A percentile compares a stretch with the other conserved stretches of the same genome.
Evolutionary conservation across 768 basidiomycete genomes (phyloP).

Genomic region (Suillus hirtellus): DNA sequence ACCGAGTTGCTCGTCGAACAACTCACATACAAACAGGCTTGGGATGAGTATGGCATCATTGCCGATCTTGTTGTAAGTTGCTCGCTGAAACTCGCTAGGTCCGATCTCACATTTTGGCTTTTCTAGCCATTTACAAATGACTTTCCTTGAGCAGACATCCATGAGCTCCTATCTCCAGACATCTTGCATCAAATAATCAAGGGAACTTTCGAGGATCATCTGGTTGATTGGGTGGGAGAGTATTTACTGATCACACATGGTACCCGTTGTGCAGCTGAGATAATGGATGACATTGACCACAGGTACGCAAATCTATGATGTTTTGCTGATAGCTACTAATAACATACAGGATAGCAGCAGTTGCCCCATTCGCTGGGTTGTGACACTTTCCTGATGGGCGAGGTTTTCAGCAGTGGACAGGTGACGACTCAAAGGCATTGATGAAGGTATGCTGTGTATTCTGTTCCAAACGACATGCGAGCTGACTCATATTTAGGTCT

Average conservation of each 20-base stretch:
- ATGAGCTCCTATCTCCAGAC: not conserved
- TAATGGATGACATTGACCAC: constrained; percentile 5
- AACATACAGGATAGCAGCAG: constrained; percentile 28
- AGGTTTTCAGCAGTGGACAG: constrained; percentile 23
- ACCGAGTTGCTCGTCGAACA: constrained; percentile 20
- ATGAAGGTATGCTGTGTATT: constrained; percentile 21
- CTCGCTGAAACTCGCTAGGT: not conserved
- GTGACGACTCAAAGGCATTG: constrained; percentile 24
- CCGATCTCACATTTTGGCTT: not conserved
- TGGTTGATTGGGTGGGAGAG: constrained; percentile 33
- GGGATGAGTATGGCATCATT: constrained; percentile 38
- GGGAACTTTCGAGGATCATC: constrained; percentile 47
- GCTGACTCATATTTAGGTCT: constrained; percentile 24
- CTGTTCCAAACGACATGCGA: not conserved
- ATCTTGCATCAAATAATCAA: constrained; percentile 48
- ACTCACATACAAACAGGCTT: constrained; percentile 31
- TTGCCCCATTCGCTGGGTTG: constrained; percentile 25
- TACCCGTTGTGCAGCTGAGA: no score
- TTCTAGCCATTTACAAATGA: not conserved
- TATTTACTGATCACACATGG: no score
- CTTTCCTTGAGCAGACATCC: not conserved
- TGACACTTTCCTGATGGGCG: constrained; percentile 19
- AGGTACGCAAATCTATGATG: constrained; percentile 4
- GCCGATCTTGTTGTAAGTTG: constrained; percentile 19
- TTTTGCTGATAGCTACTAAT: not conserved